Evolutionary conservation across 208 protist species (phyloP).

Genomic region (Balamuthia mandrillaris): DNA sequence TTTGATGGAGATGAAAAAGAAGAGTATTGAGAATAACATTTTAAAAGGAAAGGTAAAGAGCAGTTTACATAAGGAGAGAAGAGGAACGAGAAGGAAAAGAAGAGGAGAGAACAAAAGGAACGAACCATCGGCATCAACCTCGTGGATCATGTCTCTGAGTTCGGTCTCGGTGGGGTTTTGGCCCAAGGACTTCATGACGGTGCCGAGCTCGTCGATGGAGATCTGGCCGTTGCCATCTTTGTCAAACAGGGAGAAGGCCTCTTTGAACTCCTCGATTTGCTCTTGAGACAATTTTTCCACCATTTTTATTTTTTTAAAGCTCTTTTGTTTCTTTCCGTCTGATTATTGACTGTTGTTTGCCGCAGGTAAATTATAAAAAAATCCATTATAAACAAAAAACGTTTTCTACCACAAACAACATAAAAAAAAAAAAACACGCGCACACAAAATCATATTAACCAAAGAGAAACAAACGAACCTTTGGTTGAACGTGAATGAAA

Average conservation of each 20-base stretch:
- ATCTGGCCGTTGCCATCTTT: not conserved
- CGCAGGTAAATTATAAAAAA: too few species aligned
- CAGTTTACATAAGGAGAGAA: too few species aligned
- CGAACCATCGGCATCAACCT: conserved; percentile 91
- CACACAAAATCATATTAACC: too few species aligned
- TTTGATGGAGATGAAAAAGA: not conserved
- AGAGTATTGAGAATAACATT: not conserved
- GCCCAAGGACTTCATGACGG: not conserved
- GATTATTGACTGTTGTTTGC: not conserved
- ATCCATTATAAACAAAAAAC: too few species aligned
- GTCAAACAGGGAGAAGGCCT: conserved; percentile 23
- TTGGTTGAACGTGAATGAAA: too few species aligned
- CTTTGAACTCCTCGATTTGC: conserved; percentile 22
- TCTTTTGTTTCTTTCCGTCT: not conserved
- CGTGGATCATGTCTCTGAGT: conserved; percentile 89
- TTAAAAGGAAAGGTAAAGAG: not conserved
- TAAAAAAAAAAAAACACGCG: too few species aligned
- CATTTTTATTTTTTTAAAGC: not conserved
- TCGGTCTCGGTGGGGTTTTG: conserved; percentile 63
- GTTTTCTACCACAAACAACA: too few species aligned
- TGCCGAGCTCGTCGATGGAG: not conserved
- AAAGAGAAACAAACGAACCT: too few species aligned
- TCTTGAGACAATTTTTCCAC: not conserved
- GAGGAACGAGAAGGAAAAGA: too few species aligned
- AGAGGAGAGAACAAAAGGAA: not conserved